Conservation (phyloP, 345 rosid species). For the Xanthoceras sorbifolium region DNA sequence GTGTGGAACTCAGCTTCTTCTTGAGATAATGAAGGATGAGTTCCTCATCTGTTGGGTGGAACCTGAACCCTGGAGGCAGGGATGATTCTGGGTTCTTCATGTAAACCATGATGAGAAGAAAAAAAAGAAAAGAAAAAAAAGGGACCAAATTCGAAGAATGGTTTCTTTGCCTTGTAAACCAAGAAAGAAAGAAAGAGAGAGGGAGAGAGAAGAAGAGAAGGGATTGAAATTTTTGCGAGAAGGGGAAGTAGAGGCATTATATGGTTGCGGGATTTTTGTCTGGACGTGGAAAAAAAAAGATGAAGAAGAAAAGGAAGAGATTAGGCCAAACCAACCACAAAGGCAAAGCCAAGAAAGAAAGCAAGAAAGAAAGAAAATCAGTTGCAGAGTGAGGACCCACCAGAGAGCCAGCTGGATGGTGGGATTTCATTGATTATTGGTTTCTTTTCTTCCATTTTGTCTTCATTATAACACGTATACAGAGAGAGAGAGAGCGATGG, state of each 20-base stretch:
- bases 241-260: constrained; percentile 51
- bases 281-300: constrained; percentile 21
- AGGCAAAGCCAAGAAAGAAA: background rate
- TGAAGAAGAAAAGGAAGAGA: constrained; percentile 6
- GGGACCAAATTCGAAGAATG: background rate
- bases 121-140: too few species aligned
- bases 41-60: constrained; percentile 98
- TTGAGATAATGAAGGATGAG: constrained; percentile 88
- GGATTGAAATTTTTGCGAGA: constrained; percentile 71
- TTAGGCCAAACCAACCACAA: too few species aligned
- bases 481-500: constrained; percentile 27
- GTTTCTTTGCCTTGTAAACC: background rate
- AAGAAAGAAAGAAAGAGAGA: background rate
- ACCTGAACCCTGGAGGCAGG: constrained; percentile 95
- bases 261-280: constrained; percentile 72
- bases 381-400: constrained; percentile 20
- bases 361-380: constrained; percentile 24
- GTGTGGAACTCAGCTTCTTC: constrained; percentile 62
- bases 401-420: constrained; percentile 30
- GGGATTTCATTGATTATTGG: constrained; percentile 1
- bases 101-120: constrained; percentile 50
- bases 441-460: constrained; percentile 8
- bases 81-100: constrained; percentile 67
- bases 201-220: too few species aligned
- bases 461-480: constrained; percentile 14